Conservation (phyloP, 768 basidiomycete species). For the Tulasnella sp. region DNA sequence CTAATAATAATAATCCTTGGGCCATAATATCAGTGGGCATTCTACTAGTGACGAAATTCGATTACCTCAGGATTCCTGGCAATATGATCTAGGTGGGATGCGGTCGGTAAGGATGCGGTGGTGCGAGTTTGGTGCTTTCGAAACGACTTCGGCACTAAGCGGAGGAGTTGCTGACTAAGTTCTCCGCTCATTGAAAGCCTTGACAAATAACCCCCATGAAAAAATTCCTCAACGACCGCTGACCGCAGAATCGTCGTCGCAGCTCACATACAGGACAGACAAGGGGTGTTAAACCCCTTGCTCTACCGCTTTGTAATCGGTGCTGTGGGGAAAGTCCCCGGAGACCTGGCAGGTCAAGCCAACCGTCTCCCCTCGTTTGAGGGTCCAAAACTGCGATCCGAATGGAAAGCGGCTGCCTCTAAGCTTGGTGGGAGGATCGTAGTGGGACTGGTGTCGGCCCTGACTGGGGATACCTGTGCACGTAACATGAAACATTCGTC, state of each 20-base stretch:
- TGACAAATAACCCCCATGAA: background rate
- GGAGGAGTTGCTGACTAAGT: background rate
- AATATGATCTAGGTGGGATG: background rate
- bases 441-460: constrained; percentile 6
- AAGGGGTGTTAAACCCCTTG: background rate
- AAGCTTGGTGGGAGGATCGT: constrained; percentile 18
- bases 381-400: constrained; percentile 7
- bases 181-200: background rate
- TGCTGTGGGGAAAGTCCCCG: constrained; percentile 20
- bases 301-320: background rate
- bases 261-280: constrained; percentile 13
- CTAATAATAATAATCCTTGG: background rate
- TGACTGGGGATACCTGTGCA: background rate
- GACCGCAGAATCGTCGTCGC: constrained; percentile 19
- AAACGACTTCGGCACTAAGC: background rate
- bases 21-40: background rate
- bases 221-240: constrained; percentile 11
- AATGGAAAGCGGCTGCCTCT: constrained; percentile 19
- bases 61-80: background rate
- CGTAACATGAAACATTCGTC: background rate
- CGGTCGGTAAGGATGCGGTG: background rate
- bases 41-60: background rate
- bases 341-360: constrained; percentile 11
- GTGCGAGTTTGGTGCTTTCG: background rate
- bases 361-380: background rate